phyloP scores from a whole-genome alignment of 768 basidiomycete genomes.

The Rhodotorula sphaerocarpa region DNA sequence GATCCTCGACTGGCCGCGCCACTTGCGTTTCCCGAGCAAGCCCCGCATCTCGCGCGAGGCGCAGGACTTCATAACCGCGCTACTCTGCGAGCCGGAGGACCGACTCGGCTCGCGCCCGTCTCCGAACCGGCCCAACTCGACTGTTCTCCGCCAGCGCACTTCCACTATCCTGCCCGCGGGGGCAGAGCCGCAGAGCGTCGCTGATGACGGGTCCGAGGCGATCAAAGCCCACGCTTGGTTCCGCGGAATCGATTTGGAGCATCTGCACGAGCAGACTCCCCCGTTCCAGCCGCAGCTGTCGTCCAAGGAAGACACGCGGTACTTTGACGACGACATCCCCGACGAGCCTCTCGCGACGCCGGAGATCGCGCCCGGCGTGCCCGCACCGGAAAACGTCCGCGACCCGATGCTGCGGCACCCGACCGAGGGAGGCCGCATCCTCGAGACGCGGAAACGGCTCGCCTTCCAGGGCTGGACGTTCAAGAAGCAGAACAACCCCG shows the following conservation, averaged over 20 bases:
- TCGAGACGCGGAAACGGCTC: constrained; percentile 80
- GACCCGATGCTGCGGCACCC: constrained; percentile 82
- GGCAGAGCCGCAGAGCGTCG: constrained; percentile 16
- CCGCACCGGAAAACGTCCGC: constrained; percentile 65
- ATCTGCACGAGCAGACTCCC: constrained; percentile 71
- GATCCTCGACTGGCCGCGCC: constrained; percentile 89
- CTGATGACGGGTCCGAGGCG: constrained; percentile 68
- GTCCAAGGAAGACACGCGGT: constrained; percentile 71
- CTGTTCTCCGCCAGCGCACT: constrained; percentile 65
- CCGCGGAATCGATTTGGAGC: constrained; percentile 77
- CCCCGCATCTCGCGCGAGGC: constrained; percentile 81
- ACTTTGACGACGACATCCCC: constrained; percentile 71
- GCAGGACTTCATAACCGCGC: constrained; percentile 72
- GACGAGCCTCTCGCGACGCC: constrained; percentile 66
- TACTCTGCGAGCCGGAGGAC: constrained; percentile 93
- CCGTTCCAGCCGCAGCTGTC: constrained; percentile 81
- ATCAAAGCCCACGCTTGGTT: constrained; percentile 94
- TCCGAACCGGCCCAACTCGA: constrained; percentile 65
- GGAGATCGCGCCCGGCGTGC: constrained; percentile 61
- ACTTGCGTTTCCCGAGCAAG: constrained; percentile 73
- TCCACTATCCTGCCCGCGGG: constrained; percentile 53
- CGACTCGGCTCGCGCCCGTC: constrained; percentile 67
- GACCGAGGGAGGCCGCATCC: constrained; percentile 72
- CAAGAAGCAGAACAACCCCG: constrained; percentile 24
- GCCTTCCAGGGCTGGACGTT: constrained; percentile 55